A percentile compares a stretch with the other conserved stretches of the same genome.
Evolutionary conservation across 2,329 filamentous ascomycete species (phyloP).

Genomic region (Aspergillus neoniger): DNA sequence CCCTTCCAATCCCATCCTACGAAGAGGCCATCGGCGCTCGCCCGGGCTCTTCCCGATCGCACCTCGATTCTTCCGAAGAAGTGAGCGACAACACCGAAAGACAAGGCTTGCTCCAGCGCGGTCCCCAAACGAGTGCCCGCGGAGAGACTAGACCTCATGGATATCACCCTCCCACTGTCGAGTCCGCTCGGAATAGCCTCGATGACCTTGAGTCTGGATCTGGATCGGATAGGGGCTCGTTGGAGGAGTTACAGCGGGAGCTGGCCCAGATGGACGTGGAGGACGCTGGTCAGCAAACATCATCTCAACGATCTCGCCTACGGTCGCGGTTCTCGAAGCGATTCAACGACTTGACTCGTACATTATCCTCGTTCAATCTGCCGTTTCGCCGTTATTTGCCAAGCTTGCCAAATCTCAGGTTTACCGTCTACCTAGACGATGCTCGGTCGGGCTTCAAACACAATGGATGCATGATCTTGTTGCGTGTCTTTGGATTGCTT

Average conservation of each 20-base stretch:
- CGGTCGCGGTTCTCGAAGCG: slow-evolving; percentile 58
- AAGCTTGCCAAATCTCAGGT: slow-evolving; percentile 39
- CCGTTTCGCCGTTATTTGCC: slow-evolving; percentile 51
- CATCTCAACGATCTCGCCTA: slow-evolving; percentile 42
- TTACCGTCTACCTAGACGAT: slow-evolving; percentile 42
- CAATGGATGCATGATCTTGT: slow-evolving; percentile 66
- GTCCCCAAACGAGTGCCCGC: slow-evolving; percentile 42
- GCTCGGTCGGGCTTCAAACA: slow-evolving; percentile 42
- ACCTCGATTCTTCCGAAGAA: slow-evolving; percentile 57
- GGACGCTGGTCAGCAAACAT: slow-evolving; percentile 55
- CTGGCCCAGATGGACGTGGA: slow-evolving; percentile 88
- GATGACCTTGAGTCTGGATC: slow-evolving; percentile 58
- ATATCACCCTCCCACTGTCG: slow-evolving; percentile 80
- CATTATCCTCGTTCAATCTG: slow-evolving; percentile 59
- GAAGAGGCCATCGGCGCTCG: slow-evolving; percentile 73
- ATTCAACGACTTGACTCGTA: slow-evolving; percentile 57
- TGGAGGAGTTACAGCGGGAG: slow-evolving; percentile 71
- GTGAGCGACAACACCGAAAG: slow-evolving; percentile 72
- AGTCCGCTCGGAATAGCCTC: slow-evolving; percentile 69
- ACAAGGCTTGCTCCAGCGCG: slow-evolving; percentile 69
- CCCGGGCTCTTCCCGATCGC: slow-evolving; percentile 52
- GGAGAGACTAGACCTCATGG: slow-evolving; percentile 52
- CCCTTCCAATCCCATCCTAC: slow-evolving; percentile 76
- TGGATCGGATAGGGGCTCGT: slow-evolving; percentile 56
- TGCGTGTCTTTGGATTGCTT: slow-evolving; percentile 72